Base-by-base conservation (phyloP, 2,329 filamentous ascomycete species). In the Nannizziopsis barbatae region DNA sequence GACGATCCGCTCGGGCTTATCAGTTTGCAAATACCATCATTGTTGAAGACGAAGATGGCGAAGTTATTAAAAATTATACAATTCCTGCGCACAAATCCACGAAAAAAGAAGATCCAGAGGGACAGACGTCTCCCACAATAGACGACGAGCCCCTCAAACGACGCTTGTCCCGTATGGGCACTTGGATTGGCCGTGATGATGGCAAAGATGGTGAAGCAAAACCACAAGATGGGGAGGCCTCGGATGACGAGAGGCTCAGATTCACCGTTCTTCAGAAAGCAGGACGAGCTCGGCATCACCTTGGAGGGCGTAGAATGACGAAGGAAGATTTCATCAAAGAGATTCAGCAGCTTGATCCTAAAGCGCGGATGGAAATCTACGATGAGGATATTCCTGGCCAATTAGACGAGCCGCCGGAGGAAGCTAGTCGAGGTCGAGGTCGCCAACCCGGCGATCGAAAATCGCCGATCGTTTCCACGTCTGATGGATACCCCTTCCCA, bases 1-100 rank as follows among this genome's bases (percentile, higher is more conserved):
- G 63, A 50, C 78, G 77, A 22, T 78, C 79, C 38, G 79, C 79
- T 33, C 75, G 79, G 50, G 79, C 79, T 1, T 83, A 82, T 57
- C 79, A 82, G 53, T 82, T 81, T 55, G 79, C 79, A 45, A 81
- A 81, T 56, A 83, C 79, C n/a, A 80, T 83, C 55, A 83, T 83
- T 60, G 77, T 83, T 12, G 79, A 83, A 60, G 79, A 83, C 55
- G 79, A 81, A 58, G 77, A 82, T 55, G 79, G 79, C 20, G 79
- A 83, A 61, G 79, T 83, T 20, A 72, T 83, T 64, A 82, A 81
- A 68, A 82, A 80, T 58, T 82, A 81, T 60, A 77, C 79, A 42
- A 80, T 83, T 47, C 77, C 76, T 6, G 65, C 66, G 27, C 50
- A 56, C 6, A 58, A 61, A 43, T 35, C 52, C 14, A 53, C 60